Base-by-base conservation (phyloP, 768 basidiomycete genomes). In the Boletellus ananiceps region DNA sequence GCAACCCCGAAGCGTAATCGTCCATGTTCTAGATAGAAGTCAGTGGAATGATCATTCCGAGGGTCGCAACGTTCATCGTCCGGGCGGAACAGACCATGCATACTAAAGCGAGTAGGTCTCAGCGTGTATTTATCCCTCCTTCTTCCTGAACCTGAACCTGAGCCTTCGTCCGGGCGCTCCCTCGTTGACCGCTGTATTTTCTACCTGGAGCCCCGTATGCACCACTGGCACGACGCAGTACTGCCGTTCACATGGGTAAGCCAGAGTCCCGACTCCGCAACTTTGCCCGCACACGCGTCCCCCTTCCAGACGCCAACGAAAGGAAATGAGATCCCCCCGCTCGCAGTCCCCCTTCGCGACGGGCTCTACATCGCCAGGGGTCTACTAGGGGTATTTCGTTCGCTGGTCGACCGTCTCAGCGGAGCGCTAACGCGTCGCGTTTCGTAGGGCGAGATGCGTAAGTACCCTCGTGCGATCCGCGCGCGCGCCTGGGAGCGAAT, bases 271-370 rank as follows among this genome's bases (percentile, higher is more conserved):
- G 13, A 6, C 23, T 11, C 11, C n/a, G 13, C 33, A 32, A 18
- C 16, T 3, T 16, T 14, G 2, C 19, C 23, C n/a, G 27, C 14
- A 6, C 16, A 25, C 15, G 34, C 27, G 23, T 25, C 23, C 23
- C 23, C 23, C 23, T 25, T 33, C 25, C 19, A 62, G 56, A 52
- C 32, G 25, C 50, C 42, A 42, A 50, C 57, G 4, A 44, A 18
- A 46, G 61, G 59, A 0, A 64, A 55, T 18, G 19, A 47, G 14
- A 58, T 63, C 27, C 61, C 61, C 29, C 50, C 61, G 5, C 27
- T 44, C 15, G 59, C 62, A 31, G 57, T 56, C 27, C 56, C 61
- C 2, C 15, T 47, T 6, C n/a, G 27, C 2, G 40, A n/a, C 19
- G 54, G 50, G 14, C 35, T 52, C 2, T 62, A 64, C 37, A 40